Conservation (phyloP, 257 asterid species). For the Solanum infundibuliforme region DNA sequence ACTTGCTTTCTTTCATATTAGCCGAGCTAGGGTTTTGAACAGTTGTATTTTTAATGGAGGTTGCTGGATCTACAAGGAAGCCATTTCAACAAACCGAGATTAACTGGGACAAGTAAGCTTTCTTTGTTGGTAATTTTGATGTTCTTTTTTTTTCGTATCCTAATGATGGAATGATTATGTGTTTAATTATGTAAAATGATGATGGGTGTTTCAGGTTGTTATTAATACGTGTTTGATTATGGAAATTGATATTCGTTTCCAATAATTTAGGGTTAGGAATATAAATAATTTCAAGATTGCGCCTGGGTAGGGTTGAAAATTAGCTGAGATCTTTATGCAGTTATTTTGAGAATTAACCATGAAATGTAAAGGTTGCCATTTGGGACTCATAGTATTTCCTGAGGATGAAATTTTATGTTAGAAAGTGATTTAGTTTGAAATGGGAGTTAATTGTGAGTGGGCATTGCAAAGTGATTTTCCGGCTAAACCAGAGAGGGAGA, state of each 20-base stretch:
- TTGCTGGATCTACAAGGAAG: slow-evolving; percentile 26
- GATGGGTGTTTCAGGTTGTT: background rate
- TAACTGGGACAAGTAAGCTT: slow-evolving; percentile 78
- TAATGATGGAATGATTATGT: background rate
- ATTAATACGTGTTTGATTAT: background rate
- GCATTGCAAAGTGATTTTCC: background rate
- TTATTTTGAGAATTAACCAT: background rate
- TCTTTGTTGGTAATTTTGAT: background rate
- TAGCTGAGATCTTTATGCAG: background rate
- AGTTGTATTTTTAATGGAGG: slow-evolving; percentile 25
- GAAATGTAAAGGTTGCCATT: background rate
- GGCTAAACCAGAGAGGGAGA: background rate
- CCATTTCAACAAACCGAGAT: slow-evolving; percentile 56
- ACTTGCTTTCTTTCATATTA: background rate
- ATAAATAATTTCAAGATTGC: background rate
- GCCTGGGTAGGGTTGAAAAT: background rate
- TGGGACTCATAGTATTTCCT: background rate
- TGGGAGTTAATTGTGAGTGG: background rate
- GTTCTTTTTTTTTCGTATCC: background rate
- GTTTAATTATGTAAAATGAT: background rate
- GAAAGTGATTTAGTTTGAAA: background rate
- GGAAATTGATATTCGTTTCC: background rate
- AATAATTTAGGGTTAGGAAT: background rate
- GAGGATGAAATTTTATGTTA: background rate
- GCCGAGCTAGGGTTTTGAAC: slow-evolving; percentile 12